phyloP scores from a whole-genome alignment of 1,139 yeast genomes.

The Geotrichum carabidarum region DNA sequence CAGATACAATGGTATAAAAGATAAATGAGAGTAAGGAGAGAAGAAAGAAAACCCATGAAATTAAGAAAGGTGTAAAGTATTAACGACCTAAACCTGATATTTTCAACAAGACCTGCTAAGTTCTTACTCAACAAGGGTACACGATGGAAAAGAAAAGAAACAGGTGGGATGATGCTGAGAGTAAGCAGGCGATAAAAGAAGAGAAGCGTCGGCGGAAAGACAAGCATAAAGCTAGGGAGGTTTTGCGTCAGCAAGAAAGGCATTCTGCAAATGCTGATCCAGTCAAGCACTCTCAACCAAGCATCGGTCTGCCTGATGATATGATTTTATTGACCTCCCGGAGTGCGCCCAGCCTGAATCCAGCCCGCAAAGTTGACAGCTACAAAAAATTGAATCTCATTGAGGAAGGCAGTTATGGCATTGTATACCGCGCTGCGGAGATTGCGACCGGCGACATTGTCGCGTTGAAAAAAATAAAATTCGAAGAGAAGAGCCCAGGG shows the following conservation, averaged over 20 bases:
- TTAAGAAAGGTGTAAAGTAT: too few relatives aligned
- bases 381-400: slow-evolving; percentile 32
- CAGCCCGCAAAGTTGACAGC: slow-evolving; percentile 2
- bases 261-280: background rate
- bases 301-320: background rate
- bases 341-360: background rate
- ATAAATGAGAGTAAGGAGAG: too few relatives aligned
- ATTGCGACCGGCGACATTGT: slow-evolving; percentile 48
- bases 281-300: background rate
- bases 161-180: slow-evolving; percentile 5
- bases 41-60: too few relatives aligned
- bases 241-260: background rate
- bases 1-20: too few relatives aligned
- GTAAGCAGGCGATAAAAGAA: background rate
- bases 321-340: background rate
- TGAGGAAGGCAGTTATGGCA: slow-evolving; percentile 47
- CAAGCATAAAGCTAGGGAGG: background rate
- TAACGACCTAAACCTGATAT: too few relatives aligned
- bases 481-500: slow-evolving; percentile 52
- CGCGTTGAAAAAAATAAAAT: slow-evolving; percentile 57
- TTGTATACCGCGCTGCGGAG: slow-evolving; percentile 49
- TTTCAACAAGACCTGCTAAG: too few relatives aligned
- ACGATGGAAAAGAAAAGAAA: slow-evolving; percentile 19
- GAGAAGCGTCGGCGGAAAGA: slow-evolving; percentile 7
- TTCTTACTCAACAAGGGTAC: too few relatives aligned